phyloP scores from a whole-genome alignment of 352 stramenopile genomes.

The Blastocystis sp. region DNA sequence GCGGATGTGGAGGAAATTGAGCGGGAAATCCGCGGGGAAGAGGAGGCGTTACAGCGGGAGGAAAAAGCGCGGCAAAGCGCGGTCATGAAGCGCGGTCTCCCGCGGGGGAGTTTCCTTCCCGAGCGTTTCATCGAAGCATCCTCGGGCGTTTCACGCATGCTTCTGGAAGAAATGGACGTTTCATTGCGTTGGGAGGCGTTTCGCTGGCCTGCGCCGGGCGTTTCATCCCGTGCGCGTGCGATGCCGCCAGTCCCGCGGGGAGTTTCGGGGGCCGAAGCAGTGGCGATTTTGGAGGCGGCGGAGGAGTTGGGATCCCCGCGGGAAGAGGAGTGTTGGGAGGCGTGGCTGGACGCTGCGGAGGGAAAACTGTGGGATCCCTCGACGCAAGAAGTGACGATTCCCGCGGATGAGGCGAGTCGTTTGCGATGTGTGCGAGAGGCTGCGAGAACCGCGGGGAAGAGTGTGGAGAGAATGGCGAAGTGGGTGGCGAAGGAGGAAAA shows the following conservation, averaged over 20 bases:
- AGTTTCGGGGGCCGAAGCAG: background rate
- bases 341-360: background rate
- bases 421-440: background rate
- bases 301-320: background rate
- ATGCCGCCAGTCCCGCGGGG: background rate
- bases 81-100: slow-evolving; percentile 60
- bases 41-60: background rate
- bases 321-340: background rate
- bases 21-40: slow-evolving; percentile 45
- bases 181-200: background rate
- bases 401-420: background rate
- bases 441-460: background rate
- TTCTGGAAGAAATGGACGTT: background rate
- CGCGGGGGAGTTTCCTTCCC: slow-evolving; percentile 5
- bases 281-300: background rate
- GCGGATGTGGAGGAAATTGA: slow-evolving; percentile 37
- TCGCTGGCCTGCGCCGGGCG: background rate
- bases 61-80: slow-evolving; percentile 57
- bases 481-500: background rate
- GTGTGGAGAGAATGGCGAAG: background rate
- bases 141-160: background rate
- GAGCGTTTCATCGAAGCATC: background rate
- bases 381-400: background rate
- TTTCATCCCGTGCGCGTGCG: background rate
- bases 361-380: background rate